Conservation (phyloP, 495 filamentous ascomycete species). For the Tuber calosporum region DNA sequence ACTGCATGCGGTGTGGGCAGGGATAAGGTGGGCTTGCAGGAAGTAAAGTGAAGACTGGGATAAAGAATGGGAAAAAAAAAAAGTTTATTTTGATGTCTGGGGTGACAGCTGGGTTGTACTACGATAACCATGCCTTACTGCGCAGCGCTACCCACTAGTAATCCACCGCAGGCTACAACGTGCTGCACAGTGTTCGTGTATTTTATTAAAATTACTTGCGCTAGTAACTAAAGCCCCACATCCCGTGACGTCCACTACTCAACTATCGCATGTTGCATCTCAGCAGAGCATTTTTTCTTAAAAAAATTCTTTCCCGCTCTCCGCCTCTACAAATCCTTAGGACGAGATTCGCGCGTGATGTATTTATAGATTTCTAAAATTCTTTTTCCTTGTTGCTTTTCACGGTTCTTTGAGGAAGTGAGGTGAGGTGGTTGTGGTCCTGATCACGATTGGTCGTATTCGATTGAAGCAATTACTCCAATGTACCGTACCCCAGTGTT, state of each 20-base stretch:
- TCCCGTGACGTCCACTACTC: neutral
- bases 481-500: neutral
- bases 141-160: neutral
- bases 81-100: neutral
- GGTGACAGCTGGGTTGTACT: neutral
- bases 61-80: neutral
- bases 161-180: neutral
- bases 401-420: neutral
- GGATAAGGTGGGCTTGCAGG: neutral
- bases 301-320: neutral
- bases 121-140: neutral
- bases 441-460: neutral
- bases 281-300: neutral
- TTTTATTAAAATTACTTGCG: neutral
- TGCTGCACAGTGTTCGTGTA: neutral
- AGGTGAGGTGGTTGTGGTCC: neutral
- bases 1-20: neutral
- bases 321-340: neutral
- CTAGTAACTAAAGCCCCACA: neutral
- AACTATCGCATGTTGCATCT: neutral
- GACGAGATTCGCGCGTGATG: neutral
- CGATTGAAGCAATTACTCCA: neutral
- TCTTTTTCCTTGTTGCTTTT: neutral
- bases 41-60: neutral
- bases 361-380: neutral